Base-by-base conservation (phyloP, 73 alveolate species). In the Breviolum minutum region DNA sequence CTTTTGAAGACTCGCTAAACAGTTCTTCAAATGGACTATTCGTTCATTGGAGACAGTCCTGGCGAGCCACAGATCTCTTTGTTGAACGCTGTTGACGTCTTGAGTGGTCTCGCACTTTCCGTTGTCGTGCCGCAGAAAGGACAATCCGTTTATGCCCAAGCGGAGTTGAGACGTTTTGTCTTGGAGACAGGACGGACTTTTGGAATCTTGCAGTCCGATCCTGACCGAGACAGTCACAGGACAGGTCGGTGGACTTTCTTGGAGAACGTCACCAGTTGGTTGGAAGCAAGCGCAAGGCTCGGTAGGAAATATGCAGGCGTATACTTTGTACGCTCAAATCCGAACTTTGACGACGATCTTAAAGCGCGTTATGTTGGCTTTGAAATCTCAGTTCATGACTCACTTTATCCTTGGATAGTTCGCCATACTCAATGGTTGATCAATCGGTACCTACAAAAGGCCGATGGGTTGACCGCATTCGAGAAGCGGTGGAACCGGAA, bases 211-310 rank as follows among this genome's bases (percentile, higher is more conserved):
- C 95, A 63, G n/a, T 5, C 13, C 4, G 95, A 87, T 27, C 82
- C 95, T 8, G 95, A 87, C 69, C 11, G 40, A 64, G 16, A 19
- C 76, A 1, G 66, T 87, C 40, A 63, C 82, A 0, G 19, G 66
- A 6, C 68, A 87, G 17, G 66, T 87, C 0, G 95, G 95, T 5
- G 95, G 95, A 87, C 82, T 87, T 26, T 87, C 95, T 0, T 13
- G 10, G 13, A 24, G 95, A 12, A 16, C n/a, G 6, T 63, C 95
- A 7, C 95, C 95, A 5, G n/a, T 61, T 8, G 94, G 94, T 6
- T 84, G 94, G 94, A 84, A 84, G 26, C 94, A 84, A 61, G 95
- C 95, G 16, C 82, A 87, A 64, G 82, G 95, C 2, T 16, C 95
- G 19, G 82, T 87, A 11, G 63, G 68, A 26, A 66, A 62, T 40